Conservation (phyloP, 768 basidiomycete genomes). For the Serendipita indica region DNA sequence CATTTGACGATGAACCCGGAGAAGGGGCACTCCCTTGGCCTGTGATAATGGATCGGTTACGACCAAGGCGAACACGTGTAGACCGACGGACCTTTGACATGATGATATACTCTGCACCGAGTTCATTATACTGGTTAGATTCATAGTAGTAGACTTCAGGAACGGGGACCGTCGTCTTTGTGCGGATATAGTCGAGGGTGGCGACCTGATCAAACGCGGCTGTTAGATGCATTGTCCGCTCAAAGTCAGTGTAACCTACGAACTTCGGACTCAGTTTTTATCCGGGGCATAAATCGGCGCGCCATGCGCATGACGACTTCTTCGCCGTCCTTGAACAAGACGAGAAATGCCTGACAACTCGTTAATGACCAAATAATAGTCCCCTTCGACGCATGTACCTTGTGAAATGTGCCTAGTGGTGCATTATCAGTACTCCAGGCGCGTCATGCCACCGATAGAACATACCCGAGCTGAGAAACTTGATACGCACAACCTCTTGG, state of each 20-base stretch:
- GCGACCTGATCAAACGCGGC: slow-evolving; percentile 32
- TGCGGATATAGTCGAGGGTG: slow-evolving; percentile 65
- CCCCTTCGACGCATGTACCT: slow-evolving; percentile 29
- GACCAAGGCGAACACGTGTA: neutral
- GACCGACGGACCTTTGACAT: slow-evolving; percentile 58
- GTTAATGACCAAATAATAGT: slow-evolving; percentile 12
- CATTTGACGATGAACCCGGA: slow-evolving; percentile 56
- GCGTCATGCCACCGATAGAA: slow-evolving; percentile 13
- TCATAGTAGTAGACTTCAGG: slow-evolving; percentile 65
- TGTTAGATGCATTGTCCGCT: neutral
- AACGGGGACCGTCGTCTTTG: slow-evolving; percentile 55
- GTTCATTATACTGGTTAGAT: slow-evolving; percentile 67
- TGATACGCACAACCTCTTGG: slow-evolving; percentile 50
- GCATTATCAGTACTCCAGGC: slow-evolving; percentile 14
- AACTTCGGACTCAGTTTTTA: slow-evolving; percentile 73
- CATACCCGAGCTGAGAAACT: slow-evolving; percentile 61
- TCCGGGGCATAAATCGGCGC: slow-evolving; percentile 68
- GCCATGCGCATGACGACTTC: slow-evolving; percentile 68
- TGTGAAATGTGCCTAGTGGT: slow-evolving; percentile 67
- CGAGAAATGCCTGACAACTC: slow-evolving; percentile 49
- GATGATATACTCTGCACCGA: slow-evolving; percentile 73
- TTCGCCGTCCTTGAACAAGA: slow-evolving; percentile 44
- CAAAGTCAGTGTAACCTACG: slow-evolving; percentile 10
- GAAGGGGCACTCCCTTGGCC: slow-evolving; percentile 61
- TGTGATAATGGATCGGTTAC: slow-evolving; percentile 19